Conservation (phyloP, 306 rosid species). For the Lagenaria siceraria region DNA sequence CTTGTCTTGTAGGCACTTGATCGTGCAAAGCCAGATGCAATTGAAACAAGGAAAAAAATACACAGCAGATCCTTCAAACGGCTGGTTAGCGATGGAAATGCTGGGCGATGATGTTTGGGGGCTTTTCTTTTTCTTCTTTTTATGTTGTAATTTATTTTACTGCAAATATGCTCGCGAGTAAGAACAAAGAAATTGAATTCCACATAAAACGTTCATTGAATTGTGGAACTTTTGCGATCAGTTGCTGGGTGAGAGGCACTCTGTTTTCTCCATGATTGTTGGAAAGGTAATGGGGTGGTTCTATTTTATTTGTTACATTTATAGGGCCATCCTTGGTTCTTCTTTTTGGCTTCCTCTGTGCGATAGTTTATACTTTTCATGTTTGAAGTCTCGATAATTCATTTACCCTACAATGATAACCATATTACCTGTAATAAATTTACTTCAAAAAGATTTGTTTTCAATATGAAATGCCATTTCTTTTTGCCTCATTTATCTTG, state of each 20-base stretch:
- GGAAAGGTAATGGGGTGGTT: background rate
- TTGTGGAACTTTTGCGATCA: background rate
- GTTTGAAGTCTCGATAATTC: background rate
- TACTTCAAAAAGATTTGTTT: no score
- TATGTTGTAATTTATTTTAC: background rate
- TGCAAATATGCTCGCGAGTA: background rate
- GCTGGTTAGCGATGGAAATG: conserved; percentile 39
- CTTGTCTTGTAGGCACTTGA: conserved; percentile 47
- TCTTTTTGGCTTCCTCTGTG: no score
- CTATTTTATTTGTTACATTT: background rate
- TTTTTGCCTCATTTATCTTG: no score
- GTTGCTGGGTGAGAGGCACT: background rate
- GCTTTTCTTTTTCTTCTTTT: background rate
- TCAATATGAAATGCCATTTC: no score
- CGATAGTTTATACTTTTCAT: no score
- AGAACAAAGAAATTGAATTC: background rate
- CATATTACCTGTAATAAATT: no score
- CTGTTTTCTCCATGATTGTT: background rate
- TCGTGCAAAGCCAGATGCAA: conserved; percentile 70
- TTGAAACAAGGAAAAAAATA: conserved; percentile 30
- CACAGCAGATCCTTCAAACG: conserved; percentile 72
- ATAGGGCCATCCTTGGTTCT: background rate
- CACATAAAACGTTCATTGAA: background rate
- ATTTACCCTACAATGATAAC: no score
- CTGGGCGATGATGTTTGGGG: conserved; percentile 1